These are phyloP conservation scores for Cornus suecica DNA, from an alignment of 148 eudicot genomes.

Conservation along the genomic window DNA sequence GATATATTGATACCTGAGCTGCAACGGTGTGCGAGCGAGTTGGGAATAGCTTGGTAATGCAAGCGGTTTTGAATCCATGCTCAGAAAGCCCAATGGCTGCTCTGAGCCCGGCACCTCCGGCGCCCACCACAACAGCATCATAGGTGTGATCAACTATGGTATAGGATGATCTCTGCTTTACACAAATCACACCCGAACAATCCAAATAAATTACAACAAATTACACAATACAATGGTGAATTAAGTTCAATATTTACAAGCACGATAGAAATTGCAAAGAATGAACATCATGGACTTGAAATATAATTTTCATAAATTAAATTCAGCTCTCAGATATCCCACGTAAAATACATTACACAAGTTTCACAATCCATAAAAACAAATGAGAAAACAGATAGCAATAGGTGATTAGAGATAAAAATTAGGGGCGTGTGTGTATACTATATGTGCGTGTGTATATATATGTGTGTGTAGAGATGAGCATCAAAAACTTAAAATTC, in stretches of 20 bases:
- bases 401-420: too few relatives aligned
- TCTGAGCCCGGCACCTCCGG: conserved; percentile 95
- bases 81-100: conserved; percentile 98
- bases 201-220: not conserved
- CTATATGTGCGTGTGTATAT: too few relatives aligned
- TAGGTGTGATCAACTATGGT: conserved; percentile 93
- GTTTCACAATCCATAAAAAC: not conserved
- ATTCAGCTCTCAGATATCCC: not conserved
- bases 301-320: not conserved
- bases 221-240: not conserved
- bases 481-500: not conserved
- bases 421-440: too few relatives aligned
- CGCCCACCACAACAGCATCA: conserved; percentile 97
- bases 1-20: conserved; percentile 60
- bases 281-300: too few relatives aligned
- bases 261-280: not conserved
- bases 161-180: conserved; percentile 34
- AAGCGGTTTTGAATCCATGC: conserved; percentile 96
- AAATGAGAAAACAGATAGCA: not conserved
- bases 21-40: conserved; percentile 98
- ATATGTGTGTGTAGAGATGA: not conserved
- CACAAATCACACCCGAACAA: not conserved
- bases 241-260: not conserved
- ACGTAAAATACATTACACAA: not conserved
- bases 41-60: conserved; percentile 97